Base-by-base conservation (phyloP, 441 rosid species). In the Arabidopsis lyrata region DNA sequence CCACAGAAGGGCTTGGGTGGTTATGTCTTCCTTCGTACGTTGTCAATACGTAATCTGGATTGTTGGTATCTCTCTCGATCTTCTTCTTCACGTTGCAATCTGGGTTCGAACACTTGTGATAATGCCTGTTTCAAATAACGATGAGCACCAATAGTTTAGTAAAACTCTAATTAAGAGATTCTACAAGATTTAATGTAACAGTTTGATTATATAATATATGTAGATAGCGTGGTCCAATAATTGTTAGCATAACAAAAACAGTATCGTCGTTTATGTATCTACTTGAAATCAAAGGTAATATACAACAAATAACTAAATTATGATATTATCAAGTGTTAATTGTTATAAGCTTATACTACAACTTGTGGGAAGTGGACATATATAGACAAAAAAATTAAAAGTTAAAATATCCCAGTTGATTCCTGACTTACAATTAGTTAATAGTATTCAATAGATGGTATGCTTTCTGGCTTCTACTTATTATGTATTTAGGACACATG, bases 21-120 rank as follows among this genome's bases (percentile, higher is more conserved):
- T 77, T 77, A 55, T 77, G 81, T 53, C 13, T 32, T 1, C 81
- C 81, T 67, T 54, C 42, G 31, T 77, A 77, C 2, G 81, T 77
- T 48, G 81, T 77, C 64, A 72, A 54, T 3, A 77, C 70, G 29
- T 72, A 77, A 1, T 72, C 74, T 3, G 77, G 70, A 61, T 77
- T 32, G 9, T 0, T 29, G 1, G 29, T 72, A 20, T 77, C 81
- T 54, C 41, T 77, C 5, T 72, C 74, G 31, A 45, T 72, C 70
- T 54, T 54, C 70, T 77, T 77, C 74, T 77, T 77, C 47, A 77
- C 77, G 7, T 42, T 20, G 55, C 81, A 77, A 54, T 47, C 31
- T 5, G 77, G 70, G 41, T 54, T 36, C 24, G 70, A 72, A 72
- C 81, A 77, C 54, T 54, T 77, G 47, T 72, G 74, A 15, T 77